phyloP scores from a whole-genome alignment of 2,329 filamentous ascomycete species.

The Periconia sp. region DNA sequence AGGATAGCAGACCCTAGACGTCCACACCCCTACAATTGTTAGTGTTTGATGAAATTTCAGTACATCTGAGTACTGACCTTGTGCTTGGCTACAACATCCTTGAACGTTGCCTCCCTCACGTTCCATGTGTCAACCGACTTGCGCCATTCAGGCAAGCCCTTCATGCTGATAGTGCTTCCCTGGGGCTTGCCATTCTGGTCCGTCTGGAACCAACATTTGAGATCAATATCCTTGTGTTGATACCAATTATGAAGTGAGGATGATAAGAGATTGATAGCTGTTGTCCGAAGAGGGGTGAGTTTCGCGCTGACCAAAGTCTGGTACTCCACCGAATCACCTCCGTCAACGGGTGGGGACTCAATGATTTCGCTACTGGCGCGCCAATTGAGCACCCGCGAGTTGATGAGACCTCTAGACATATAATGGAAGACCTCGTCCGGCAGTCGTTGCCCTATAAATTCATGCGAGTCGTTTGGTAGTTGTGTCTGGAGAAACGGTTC shows the following conservation, averaged over 20 bases:
- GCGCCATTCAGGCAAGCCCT: slow-evolving; percentile 57
- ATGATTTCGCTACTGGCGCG: slow-evolving; percentile 78
- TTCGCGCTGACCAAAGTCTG: slow-evolving; percentile 74
- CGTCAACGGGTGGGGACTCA: slow-evolving; percentile 82
- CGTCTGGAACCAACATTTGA: slow-evolving; percentile 76
- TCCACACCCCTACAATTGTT: slow-evolving; percentile 25
- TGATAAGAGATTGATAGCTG: slow-evolving; percentile 76
- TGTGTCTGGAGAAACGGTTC: slow-evolving; percentile 71
- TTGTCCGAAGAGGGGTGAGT: slow-evolving; percentile 73
- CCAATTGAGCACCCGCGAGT: slow-evolving; percentile 77
- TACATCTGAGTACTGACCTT: slow-evolving; percentile 14
- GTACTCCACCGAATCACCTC: slow-evolving; percentile 78
- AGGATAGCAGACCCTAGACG: slow-evolving; percentile 55
- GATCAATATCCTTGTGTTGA: slow-evolving; percentile 73
- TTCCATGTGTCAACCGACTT: slow-evolving; percentile 68
- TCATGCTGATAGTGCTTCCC: slow-evolving; percentile 64
- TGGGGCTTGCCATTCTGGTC: slow-evolving; percentile 28
- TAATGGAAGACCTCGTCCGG: slow-evolving; percentile 92
- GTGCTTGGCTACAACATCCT: slow-evolving; percentile 39
- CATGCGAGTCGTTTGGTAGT: slow-evolving; percentile 80
- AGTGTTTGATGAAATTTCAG: slow-evolving; percentile 3
- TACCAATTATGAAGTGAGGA: slow-evolving; percentile 82
- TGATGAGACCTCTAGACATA: slow-evolving; percentile 78
- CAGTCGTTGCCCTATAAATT: slow-evolving; percentile 86
- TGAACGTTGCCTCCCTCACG: slow-evolving; percentile 63